Percentiles rank a stretch among this genome's conserved stretches.
phyloP scores from a whole-genome alignment of 495 filamentous ascomycete genomes.

The Baudoinia panamericana region DNA sequence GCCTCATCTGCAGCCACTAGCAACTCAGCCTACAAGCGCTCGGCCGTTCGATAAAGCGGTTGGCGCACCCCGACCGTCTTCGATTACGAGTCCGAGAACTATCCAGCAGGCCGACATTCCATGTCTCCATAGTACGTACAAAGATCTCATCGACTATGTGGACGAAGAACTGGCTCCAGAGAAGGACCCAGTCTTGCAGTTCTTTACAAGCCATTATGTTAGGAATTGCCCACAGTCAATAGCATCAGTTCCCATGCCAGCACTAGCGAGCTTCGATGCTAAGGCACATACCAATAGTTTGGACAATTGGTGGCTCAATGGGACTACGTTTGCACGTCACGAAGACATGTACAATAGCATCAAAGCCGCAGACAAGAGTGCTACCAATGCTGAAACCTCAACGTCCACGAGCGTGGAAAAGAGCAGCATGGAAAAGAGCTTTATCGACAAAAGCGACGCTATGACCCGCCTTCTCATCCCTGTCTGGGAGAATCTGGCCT shows the following conservation, averaged over 20 bases:
- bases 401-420: slow-evolving; percentile 4
- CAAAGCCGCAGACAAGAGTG: slow-evolving; percentile 8
- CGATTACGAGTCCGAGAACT: too few relatives aligned
- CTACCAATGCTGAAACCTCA: not conserved
- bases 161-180: too few relatives aligned
- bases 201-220: too few relatives aligned
- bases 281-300: slow-evolving; percentile 5
- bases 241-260: too few relatives aligned
- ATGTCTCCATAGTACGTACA: too few relatives aligned
- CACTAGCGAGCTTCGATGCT: not conserved
- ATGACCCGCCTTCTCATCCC: slow-evolving; percentile 19
- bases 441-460: slow-evolving; percentile 1
- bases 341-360: slow-evolving; percentile 22
- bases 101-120: too few relatives aligned
- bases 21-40: not conserved
- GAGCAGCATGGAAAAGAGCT: not conserved
- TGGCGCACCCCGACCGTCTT: not conserved
- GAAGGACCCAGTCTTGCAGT: too few relatives aligned
- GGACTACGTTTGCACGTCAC: slow-evolving; percentile 23
- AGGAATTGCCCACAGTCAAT: too few relatives aligned
- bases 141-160: too few relatives aligned
- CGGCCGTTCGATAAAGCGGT: not conserved
- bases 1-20: not conserved
- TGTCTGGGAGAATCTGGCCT: slow-evolving; percentile 18
- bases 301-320: slow-evolving; percentile 24